Evolutionary conservation across 371 early-diverging fungal genomes (phyloP), one percentile per base, ranked within the genome.

Genomic region (Phascolomyces articulosus): DNA sequence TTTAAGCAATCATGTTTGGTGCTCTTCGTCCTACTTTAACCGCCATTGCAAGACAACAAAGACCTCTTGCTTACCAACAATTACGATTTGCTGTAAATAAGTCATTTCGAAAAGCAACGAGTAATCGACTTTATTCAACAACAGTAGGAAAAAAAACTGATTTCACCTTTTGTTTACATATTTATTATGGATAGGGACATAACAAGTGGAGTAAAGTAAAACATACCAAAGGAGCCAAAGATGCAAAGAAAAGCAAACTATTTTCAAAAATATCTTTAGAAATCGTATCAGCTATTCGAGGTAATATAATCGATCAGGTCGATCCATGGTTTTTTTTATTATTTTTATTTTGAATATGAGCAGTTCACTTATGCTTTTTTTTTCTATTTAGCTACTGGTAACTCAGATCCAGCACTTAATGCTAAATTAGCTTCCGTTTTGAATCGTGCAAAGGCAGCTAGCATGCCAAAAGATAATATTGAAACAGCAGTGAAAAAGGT

Each of bases 121-220:
- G n/a, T n/a, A n/a, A n/a, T n/a, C n/a, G n/a, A n/a, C n/a, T n/a
- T n/a, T n/a, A 40, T 1, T 13, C n/a, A 21, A 23, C 20, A 48
- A 54, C 13, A 6, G 0, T 27, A n/a, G n/a, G n/a, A n/a, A n/a
- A n/a, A n/a, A n/a, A n/a, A n/a, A n/a, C n/a, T n/a, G n/a, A n/a
- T n/a, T n/a, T n/a, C n/a, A n/a, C n/a, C n/a, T n/a, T n/a, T n/a
- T n/a, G n/a, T n/a, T n/a, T n/a, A n/a, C n/a, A n/a, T n/a, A n/a
- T n/a, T n/a, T n/a, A n/a, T n/a, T n/a, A n/a, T n/a, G n/a, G n/a
- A 20, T 64, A 81, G 81, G 90, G 88, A 10, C 90, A 88, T 60
- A 86, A 85, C 66, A 84, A 87, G 69, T 91, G 91, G 91, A 83
- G 86, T 64, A 88, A 89, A 71, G 85, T 91, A 54, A 85, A 83